Base-by-base conservation (phyloP, 1,284 basidiomycete genomes). In the Puccinia hordei region DNA sequence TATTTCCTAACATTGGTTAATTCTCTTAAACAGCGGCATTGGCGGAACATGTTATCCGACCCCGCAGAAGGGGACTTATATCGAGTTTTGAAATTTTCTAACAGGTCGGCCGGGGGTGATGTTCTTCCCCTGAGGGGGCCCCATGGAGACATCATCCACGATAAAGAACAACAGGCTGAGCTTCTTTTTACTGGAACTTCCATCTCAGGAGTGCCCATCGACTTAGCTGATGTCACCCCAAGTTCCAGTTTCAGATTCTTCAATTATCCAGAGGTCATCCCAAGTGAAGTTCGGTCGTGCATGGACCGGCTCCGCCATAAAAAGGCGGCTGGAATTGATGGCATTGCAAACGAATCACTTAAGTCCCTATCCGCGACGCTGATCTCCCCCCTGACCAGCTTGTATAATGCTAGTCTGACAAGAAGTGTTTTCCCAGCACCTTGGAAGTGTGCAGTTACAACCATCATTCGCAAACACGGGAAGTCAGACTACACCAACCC, bases 401-500 rank as follows among this genome's bases (percentile, higher is more conserved):
- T 49, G 8, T 49, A 9, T 19, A 49, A 76, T 46, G 10, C 22
- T 5, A 15, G 15, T 4, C 33, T 76, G 0, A 4, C 24, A 15
- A 27, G 12, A 17, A 46, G 74, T 35, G 2, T 2, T 33, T 76
- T 65, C 65, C 75, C 65, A 10, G 27, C 35, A 3, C 1, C 17
- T 0, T 78, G 75, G 63, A 78, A 69, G 41, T 38, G 9, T 41
- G 38, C 38, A 6, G 38, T 41, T 12, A 41, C 38, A 12, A 12
- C 38, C 38, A 41, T 41, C 38, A 78, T 68, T 13, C 63, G 8
- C 30, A 69, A 78, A 27, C 19, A 6, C 3, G 65, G 51, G 27
- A 68, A 69, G 19, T 17, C 19, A 0, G 75, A 78, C 51, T 78
- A 78, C 61, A 41, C 73, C n/a, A 6, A 63, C 33, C 73, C 73